These are phyloP conservation scores for Pseudonectria foliicola DNA, from an alignment of 2,329 filamentous ascomycete species.

Conservation along the genomic window DNA sequence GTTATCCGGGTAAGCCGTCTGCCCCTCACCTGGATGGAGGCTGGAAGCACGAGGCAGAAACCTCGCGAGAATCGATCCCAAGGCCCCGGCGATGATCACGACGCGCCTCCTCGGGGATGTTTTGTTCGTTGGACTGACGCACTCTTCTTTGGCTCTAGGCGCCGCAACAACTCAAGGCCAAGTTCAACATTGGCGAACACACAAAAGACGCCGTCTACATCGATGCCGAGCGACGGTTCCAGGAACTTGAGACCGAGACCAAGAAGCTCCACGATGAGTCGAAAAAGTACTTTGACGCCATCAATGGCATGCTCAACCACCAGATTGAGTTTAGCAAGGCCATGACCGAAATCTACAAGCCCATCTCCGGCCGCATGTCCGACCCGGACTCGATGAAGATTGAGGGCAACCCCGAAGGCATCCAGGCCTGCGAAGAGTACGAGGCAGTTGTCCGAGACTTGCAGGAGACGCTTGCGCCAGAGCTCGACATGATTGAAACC, in stretches of 20 bases:
- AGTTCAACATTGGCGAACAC: constrained; percentile 92
- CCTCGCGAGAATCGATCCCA: too few relatives aligned
- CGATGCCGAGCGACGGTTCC: constrained; percentile 88
- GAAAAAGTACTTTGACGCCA: constrained; percentile 94
- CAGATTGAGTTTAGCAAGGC: constrained; percentile 98
- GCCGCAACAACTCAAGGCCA: constrained; percentile 84
- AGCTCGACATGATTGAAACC: constrained; percentile 95
- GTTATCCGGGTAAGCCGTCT: constrained; percentile 63
- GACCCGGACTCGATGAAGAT: constrained; percentile 77
- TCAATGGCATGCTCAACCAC: constrained; percentile 95
- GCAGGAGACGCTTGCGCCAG: constrained; percentile 79
- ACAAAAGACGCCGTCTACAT: constrained; percentile 93
- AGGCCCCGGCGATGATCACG: not conserved
- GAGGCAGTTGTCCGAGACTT: constrained; percentile 84
- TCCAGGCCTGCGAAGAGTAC: constrained; percentile 93
- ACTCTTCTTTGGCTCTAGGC: constrained; percentile 42
- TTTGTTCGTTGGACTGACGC: constrained; percentile 3
- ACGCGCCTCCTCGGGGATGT: not conserved
- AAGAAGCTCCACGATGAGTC: constrained; percentile 97
- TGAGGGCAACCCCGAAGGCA: constrained; percentile 87
- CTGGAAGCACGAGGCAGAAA: constrained; percentile 4
- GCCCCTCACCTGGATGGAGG: constrained; percentile 23
- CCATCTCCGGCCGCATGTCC: constrained; percentile 91
- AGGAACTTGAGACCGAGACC: constrained; percentile 90
- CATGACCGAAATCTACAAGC: constrained; percentile 95